These are phyloP conservation scores for Backusella luteola DNA, from an alignment of 192 early-diverging fungal species.

Conservation along the genomic window DNA sequence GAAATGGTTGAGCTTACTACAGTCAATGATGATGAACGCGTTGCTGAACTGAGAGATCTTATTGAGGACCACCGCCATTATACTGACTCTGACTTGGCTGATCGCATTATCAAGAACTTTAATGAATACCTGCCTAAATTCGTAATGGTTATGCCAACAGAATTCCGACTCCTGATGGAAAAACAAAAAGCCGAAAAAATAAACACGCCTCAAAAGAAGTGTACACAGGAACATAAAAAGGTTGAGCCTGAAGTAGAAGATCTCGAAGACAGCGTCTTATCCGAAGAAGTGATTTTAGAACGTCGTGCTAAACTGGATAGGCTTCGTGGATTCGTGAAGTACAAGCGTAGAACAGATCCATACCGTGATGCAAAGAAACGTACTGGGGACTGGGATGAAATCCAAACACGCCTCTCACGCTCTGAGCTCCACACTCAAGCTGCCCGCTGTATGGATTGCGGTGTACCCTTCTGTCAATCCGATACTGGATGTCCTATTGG, in stretches of 20 bases:
- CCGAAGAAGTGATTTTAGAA: conserved; percentile 71
- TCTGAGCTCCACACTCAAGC: conserved; percentile 90
- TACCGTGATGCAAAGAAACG: conserved; percentile 87
- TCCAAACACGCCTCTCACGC: conserved; percentile 80
- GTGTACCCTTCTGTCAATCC: conserved; percentile 99
- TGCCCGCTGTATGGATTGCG: conserved; percentile 97
- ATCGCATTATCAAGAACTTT: conserved; percentile 70
- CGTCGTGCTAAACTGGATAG: conserved; percentile 82
- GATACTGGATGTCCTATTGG: conserved; percentile 98
- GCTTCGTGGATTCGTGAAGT: conserved; percentile 92
- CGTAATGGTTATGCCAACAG: conserved; percentile 92
- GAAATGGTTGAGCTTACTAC: conserved; percentile 91
- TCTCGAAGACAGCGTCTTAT: conserved; percentile 86
- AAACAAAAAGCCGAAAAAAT: conserved; percentile 54
- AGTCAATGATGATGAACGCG: conserved; percentile 75
- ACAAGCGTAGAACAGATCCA: conserved; percentile 81
- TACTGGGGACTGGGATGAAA: conserved; percentile 90
- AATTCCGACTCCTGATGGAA: conserved; percentile 83
- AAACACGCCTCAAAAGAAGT: conserved; percentile 11
- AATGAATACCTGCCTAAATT: conserved; percentile 71
- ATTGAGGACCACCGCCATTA: conserved; percentile 79
- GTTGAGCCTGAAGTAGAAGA: conserved; percentile 75
- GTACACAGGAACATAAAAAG: conserved; percentile 12
- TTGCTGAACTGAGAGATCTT: conserved; percentile 68
- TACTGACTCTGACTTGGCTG: conserved; percentile 81